These are phyloP conservation scores for Teratosphaeria viscida DNA, from an alignment of 2,329 filamentous ascomycete species.

Conservation along the genomic window DNA sequence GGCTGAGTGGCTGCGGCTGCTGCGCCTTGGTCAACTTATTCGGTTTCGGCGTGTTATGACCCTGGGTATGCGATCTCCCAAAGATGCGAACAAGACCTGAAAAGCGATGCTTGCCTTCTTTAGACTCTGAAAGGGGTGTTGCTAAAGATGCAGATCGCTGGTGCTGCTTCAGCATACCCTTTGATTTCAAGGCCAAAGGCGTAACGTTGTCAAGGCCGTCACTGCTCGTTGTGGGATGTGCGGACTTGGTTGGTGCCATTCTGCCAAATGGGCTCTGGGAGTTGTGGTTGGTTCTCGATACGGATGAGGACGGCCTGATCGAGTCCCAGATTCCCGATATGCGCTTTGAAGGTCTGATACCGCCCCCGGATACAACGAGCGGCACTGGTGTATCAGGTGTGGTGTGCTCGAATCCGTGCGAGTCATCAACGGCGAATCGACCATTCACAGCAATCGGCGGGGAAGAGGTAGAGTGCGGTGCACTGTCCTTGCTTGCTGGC, in stretches of 20 bases:
- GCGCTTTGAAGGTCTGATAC: slow-evolving; percentile 1
- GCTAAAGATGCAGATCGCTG: slow-evolving; percentile 19
- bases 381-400: background rate
- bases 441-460: slow-evolving; percentile 6
- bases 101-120: slow-evolving; percentile 33
- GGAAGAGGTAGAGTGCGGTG: background rate
- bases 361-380: background rate
- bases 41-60: slow-evolving; percentile 18
- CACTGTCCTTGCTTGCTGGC: background rate
- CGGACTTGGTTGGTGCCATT: background rate
- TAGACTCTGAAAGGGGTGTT: slow-evolving; percentile 12
- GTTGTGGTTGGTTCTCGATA: slow-evolving; percentile 1
- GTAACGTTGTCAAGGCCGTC: background rate
- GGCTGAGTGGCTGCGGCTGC: slow-evolving; percentile 3
- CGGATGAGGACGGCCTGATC: slow-evolving; percentile 10
- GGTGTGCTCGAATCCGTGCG: background rate
- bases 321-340: slow-evolving; percentile 13
- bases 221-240: background rate
- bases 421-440: background rate
- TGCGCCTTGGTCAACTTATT: slow-evolving; percentile 25
- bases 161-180: slow-evolving; percentile 14
- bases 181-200: slow-evolving; percentile 9
- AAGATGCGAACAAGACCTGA: slow-evolving; percentile 36
- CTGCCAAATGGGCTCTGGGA: slow-evolving; percentile 2
- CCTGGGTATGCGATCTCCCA: slow-evolving; percentile 26